Evolutionary conservation across 1,284 basidiomycete species (phyloP).

Genomic region (Tilletia indica): DNA sequence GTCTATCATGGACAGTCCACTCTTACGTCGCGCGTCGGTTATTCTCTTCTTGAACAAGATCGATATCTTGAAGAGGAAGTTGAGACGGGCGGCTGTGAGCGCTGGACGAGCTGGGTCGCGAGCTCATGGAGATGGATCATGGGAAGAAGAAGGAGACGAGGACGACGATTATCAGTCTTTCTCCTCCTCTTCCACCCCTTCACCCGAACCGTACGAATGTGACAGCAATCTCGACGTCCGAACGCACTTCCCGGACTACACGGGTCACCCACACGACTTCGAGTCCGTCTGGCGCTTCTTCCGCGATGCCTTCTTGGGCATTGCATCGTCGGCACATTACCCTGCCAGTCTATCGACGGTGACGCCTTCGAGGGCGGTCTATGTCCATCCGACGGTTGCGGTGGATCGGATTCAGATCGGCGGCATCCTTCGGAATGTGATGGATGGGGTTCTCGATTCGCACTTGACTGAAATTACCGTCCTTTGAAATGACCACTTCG

Average conservation of each 20-base stretch:
- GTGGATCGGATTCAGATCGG: neutral
- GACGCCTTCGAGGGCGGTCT: neutral
- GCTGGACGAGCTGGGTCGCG: neutral
- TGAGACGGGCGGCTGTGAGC: conserved; percentile 11
- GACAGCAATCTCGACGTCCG: neutral
- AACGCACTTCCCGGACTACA: conserved; percentile 31
- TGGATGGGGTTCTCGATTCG: neutral
- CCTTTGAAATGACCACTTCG: no score
- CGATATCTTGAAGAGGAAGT: conserved; percentile 35
- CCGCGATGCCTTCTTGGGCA: conserved; percentile 25
- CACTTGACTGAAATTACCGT: neutral
- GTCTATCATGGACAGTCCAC: conserved; percentile 28
- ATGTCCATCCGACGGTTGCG: neutral
- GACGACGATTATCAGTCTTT: neutral
- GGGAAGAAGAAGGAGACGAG: neutral
- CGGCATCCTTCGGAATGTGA: neutral
- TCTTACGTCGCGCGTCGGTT: conserved; percentile 29
- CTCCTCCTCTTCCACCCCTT: neutral
- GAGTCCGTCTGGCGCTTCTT: conserved; percentile 43
- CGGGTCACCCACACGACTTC: conserved; percentile 33
- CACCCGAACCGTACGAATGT: neutral
- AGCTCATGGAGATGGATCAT: neutral
- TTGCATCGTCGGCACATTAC: neutral
- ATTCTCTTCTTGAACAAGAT: conserved; percentile 48
- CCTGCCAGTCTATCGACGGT: neutral